Evolutionary conservation across 140 eudicot genomes (phyloP).

Genomic region (Flaveria floridana): DNA sequence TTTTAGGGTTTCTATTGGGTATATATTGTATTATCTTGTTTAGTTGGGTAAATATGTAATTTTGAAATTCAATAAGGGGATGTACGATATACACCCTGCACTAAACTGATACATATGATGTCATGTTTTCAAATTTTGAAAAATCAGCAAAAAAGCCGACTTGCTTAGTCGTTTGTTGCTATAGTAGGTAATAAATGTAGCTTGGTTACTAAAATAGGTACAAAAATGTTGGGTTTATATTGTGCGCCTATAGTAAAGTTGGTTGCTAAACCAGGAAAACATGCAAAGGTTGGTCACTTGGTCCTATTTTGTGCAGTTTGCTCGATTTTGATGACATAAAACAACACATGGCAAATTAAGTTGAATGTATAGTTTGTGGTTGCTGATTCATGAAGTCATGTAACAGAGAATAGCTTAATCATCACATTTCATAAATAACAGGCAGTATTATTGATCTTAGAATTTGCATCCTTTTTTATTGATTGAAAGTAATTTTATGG

Average conservation of each 20-base stretch:
- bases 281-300: background rate
- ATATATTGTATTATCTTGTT: too few species aligned
- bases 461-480: too few species aligned
- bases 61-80: background rate
- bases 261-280: background rate
- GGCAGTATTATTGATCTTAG: background rate
- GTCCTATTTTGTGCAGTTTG: background rate
- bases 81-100: background rate
- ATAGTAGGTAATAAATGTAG: background rate
- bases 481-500: conserved; percentile 11
- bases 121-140: background rate
- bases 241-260: background rate
- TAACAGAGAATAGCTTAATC: background rate
- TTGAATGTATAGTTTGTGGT: background rate
- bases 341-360: background rate
- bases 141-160: background rate
- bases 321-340: background rate
- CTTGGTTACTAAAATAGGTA: too few species aligned
- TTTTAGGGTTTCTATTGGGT: background rate
- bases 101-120: background rate
- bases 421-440: background rate
- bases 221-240: background rate
- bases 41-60: background rate
- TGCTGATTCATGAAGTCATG: conserved; percentile 20
- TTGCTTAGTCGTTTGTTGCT: background rate